Evolutionary conservation across 805 yeast species (phyloP), one percentile per base, ranked within the genome.

Genomic region (Geotrichum ghanense): DNA sequence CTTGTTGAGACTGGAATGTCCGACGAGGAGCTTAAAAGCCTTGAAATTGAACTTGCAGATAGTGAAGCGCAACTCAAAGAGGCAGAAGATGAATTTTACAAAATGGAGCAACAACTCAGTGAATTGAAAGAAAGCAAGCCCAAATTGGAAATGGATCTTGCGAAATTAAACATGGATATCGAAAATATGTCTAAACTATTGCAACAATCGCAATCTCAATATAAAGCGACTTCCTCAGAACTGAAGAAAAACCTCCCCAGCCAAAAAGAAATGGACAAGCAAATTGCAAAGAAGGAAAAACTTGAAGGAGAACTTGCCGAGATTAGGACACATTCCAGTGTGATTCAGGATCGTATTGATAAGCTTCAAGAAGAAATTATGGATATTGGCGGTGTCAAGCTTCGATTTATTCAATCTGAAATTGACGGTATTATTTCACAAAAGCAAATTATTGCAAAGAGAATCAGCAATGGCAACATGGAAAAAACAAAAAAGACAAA

Each of bases 321-420:
- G 2, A 60, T 88, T 5, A 72, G 76, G 56, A 65, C 66, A 2
- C 76, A 76, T 53, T 77, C 88, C 53, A 63, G 67, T 22, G 77
- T 73, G 25, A 62, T 76, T 39, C 85, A 78, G 58, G 57, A 62
- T 4, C 69, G 74, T 48, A 83, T 92, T 37, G 69, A 71, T 10
- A 69, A 55, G 0, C 65, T 89, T 2, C 89, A 87, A 53, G 84
- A 81, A 48, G 74, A 79, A 57, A 86, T 92, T 35, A 78, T 89
- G 84, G 81, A 83, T 44, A 81, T 86, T 46, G 99, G 99, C 46
- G 99, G 99, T 50, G 81, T 84, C 6, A 79, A 79, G 51, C 69
- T 92, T 52, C 78, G 85, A 48, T 62, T 83, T 50, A 96, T 88
- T 56, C 82, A 78, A 50, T 76, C 94, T 1, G 83, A 79, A 57